Conservation (phyloP, 2,329 filamentous ascomycete species). For the Bimuria novae-zelandiae region DNA sequence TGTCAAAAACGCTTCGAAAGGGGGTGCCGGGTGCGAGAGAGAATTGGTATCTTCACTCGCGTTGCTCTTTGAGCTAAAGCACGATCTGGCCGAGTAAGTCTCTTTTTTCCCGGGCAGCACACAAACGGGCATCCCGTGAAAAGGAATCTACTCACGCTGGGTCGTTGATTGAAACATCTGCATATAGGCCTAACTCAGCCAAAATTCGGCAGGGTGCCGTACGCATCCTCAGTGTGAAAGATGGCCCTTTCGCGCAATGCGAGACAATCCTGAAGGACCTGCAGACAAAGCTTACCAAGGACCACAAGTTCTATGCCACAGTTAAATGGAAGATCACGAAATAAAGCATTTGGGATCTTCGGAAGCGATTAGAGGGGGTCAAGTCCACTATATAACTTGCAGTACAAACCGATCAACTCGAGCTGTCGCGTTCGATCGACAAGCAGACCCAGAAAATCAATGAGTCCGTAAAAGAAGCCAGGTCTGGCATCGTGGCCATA, state of each 20-base stretch:
- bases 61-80: too few relatives aligned
- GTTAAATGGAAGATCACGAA: conserved; percentile 12
- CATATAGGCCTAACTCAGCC: conserved; percentile 16
- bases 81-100: too few relatives aligned
- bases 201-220: conserved; percentile 20
- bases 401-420: too few relatives aligned
- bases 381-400: too few relatives aligned
- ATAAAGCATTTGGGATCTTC: background rate
- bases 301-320: conserved; percentile 1
- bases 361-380: background rate
- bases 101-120: too few relatives aligned
- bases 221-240: conserved; percentile 3
- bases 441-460: too few relatives aligned
- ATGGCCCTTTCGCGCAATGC: conserved; percentile 25
- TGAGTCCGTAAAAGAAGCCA: background rate
- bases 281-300: background rate
- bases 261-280: conserved; percentile 17
- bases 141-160: background rate
- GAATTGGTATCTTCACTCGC: conserved; percentile 11
- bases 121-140: too few relatives aligned
- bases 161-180: conserved; percentile 22
- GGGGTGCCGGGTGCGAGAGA: conserved; percentile 17
- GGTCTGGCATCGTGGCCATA: background rate
- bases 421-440: too few relatives aligned
- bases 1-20: conserved; percentile 26